Evolutionary conservation across 164 flowering plant genomes (phyloP).

Genomic region (Annona cherimola): DNA sequence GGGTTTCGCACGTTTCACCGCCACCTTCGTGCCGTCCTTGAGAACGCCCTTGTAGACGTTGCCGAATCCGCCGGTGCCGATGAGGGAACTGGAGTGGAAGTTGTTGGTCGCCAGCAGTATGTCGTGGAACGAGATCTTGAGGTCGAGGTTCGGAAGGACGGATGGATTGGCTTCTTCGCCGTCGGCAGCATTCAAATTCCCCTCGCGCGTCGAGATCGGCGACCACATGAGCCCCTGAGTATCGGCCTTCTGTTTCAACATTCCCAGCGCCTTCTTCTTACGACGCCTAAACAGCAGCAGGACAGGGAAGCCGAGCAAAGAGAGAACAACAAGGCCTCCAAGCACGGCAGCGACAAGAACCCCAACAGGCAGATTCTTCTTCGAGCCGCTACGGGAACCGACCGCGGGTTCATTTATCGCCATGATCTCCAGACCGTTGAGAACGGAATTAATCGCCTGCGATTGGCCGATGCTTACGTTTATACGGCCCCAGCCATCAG

Average conservation of each 20-base stretch:
- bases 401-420: conserved; percentile 50
- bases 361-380: conserved; percentile 9
- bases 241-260: neutral
- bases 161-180: conserved; percentile 29
- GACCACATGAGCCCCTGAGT: conserved; percentile 21
- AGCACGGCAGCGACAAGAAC: neutral
- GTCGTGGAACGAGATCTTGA: too few relatives aligned
- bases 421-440: conserved; percentile 81
- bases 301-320: neutral
- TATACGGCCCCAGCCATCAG: too few relatives aligned
- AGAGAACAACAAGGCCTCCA: neutral
- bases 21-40: too few relatives aligned
- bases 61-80: too few relatives aligned
- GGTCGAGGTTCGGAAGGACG: conserved; percentile 4
- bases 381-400: conserved; percentile 13
- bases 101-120: too few relatives aligned
- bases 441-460: conserved; percentile 37
- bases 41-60: too few relatives aligned
- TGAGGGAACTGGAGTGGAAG: too few relatives aligned
- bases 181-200: conserved; percentile 7
- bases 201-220: conserved; percentile 9
- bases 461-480: too few relatives aligned
- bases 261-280: neutral
- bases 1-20: too few relatives aligned
- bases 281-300: neutral